phyloP scores from a whole-genome alignment of 805 yeast species.

The Candida piceae region DNA sequence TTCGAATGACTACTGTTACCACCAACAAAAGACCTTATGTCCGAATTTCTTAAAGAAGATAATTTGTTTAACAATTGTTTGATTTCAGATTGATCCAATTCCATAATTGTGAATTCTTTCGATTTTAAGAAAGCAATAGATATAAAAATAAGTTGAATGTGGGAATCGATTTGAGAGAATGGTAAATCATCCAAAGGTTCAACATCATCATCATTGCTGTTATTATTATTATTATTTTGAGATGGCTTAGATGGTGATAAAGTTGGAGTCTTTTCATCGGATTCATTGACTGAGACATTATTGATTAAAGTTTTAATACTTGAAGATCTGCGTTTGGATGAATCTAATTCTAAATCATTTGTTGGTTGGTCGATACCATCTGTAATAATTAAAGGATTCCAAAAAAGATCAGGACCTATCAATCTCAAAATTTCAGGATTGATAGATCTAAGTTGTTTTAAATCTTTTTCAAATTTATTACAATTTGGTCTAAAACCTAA shows the following conservation, averaged over 20 bases:
- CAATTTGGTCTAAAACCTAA: conserved; percentile 65
- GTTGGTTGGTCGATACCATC: conserved; percentile 4
- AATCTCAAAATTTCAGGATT: conserved; percentile 19
- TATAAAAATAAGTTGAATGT: conserved; percentile 68
- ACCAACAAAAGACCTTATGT: conserved; percentile 24
- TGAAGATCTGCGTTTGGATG: conserved; percentile 22
- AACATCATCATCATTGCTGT: conserved; percentile 12
- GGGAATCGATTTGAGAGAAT: conserved; percentile 64
- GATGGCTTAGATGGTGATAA: conserved; percentile 15
- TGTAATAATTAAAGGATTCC: conserved; percentile 41
- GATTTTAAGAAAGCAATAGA: conserved; percentile 77
- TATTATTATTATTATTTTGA: neutral
- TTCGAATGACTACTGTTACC: conserved; percentile 7
- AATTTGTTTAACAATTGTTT: conserved; percentile 65
- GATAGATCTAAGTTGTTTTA: conserved; percentile 17
- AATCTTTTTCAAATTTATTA: conserved; percentile 19
- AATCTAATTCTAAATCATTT: conserved; percentile 3
- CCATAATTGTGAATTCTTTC: conserved; percentile 71
- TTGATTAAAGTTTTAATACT: conserved; percentile 27
- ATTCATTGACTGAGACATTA: conserved; percentile 19
- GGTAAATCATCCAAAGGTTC: conserved; percentile 35
- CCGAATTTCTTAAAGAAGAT: conserved; percentile 37
- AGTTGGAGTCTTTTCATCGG: conserved; percentile 26
- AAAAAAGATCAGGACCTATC: conserved; percentile 59
- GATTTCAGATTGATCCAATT: conserved; percentile 86